Conservation (phyloP, 179 eudicot species). For the Amaranthus tricolor region DNA sequence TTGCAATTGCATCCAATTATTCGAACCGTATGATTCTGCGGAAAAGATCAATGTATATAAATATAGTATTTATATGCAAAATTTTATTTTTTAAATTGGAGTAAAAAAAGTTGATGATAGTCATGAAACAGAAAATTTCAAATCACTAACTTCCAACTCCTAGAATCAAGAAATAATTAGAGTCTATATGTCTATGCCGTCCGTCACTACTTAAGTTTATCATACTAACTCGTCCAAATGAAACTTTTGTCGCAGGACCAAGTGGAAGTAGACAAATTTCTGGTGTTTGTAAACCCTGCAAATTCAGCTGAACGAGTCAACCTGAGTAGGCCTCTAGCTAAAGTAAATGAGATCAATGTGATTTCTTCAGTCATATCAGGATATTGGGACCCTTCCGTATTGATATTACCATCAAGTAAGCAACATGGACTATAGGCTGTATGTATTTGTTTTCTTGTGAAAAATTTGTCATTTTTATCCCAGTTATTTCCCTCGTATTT, state of each 20-base stretch:
- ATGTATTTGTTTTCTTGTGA: background rate
- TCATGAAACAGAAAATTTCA: too few relatives aligned
- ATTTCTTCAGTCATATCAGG: slow-evolving; percentile 74
- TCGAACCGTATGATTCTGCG: too few relatives aligned
- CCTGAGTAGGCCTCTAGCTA: slow-evolving; percentile 45
- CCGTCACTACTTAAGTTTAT: slow-evolving; percentile 3
- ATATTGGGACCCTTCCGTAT: slow-evolving; percentile 62
- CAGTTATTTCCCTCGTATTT: background rate
- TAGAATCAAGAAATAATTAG: too few relatives aligned
- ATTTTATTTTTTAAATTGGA: too few relatives aligned
- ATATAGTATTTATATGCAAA: too few relatives aligned
- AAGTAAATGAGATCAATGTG: slow-evolving; percentile 60
- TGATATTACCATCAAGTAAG: slow-evolving; percentile 73
- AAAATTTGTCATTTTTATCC: background rate
- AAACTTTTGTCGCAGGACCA: slow-evolving; percentile 39
- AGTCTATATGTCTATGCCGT: slow-evolving; percentile 10
- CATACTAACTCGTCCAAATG: background rate
- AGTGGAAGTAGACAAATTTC: slow-evolving; percentile 42
- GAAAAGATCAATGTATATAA: too few relatives aligned
- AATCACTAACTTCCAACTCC: too few relatives aligned
- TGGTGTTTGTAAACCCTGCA: slow-evolving; percentile 63
- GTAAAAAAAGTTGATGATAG: too few relatives aligned
- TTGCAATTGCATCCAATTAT: too few relatives aligned
- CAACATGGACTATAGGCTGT: slow-evolving; percentile 12
- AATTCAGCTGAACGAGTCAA: slow-evolving; percentile 31